Conservation (phyloP, 2,329 filamentous ascomycete species). For the Amesomyces nigricolor region DNA sequence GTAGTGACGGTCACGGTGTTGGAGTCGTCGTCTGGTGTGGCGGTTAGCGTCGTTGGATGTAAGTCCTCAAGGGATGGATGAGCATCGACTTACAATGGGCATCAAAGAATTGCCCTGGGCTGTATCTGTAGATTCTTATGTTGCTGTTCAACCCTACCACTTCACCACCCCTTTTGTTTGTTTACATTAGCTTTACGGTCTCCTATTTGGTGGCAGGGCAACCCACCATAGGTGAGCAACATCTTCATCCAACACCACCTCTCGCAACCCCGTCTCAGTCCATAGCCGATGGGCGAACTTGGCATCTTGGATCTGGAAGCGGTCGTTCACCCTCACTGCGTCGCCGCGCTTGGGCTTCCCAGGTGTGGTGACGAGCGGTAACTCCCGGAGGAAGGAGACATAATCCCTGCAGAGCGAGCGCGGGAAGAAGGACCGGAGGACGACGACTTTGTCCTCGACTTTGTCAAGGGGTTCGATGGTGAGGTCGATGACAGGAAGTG, state of each 20-base stretch:
- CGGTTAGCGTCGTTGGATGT: neutral
- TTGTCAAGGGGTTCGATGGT: slow-evolving; percentile 45
- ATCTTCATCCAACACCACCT: slow-evolving; percentile 45
- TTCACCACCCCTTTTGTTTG: slow-evolving; percentile 66
- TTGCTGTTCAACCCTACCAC: slow-evolving; percentile 82
- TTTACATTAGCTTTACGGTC: neutral
- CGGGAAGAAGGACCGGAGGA: slow-evolving; percentile 70
- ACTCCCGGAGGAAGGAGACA: slow-evolving; percentile 60
- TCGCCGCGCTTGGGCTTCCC: slow-evolving; percentile 73
- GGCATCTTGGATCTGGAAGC: slow-evolving; percentile 75
- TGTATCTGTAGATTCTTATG: slow-evolving; percentile 84
- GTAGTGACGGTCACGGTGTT: slow-evolving; percentile 62
- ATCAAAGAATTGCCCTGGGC: slow-evolving; percentile 82
- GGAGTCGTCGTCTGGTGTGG: slow-evolving; percentile 69
- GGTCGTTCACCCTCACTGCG: slow-evolving; percentile 81
- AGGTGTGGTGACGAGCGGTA: slow-evolving; percentile 73
- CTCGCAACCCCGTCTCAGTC: slow-evolving; percentile 67
- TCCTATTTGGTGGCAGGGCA: neutral
- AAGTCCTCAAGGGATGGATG: neutral
- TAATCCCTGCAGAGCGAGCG: slow-evolving; percentile 69
- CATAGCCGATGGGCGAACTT: slow-evolving; percentile 70
- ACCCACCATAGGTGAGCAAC: slow-evolving; percentile 43
- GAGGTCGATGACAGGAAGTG: slow-evolving; percentile 61
- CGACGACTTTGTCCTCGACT: slow-evolving; percentile 59
- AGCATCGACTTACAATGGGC: slow-evolving; percentile 68